phyloP scores from a whole-genome alignment of 441 rosid genomes.

The Populus hybrid region DNA sequence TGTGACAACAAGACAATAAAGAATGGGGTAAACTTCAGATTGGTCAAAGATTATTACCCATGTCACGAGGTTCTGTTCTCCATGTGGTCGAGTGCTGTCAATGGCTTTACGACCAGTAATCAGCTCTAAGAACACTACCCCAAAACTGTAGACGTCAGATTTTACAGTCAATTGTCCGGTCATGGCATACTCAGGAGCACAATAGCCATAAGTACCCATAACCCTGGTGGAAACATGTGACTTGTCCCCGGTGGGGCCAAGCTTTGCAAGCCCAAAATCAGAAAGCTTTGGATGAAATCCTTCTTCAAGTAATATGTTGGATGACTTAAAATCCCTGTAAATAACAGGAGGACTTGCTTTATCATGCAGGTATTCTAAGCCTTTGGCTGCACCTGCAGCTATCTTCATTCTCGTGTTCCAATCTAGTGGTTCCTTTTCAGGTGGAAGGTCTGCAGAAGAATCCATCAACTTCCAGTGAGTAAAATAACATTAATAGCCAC shows the following conservation, averaged over 20 bases:
- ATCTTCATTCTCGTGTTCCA: slow-evolving; percentile 57
- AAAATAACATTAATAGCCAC: neutral
- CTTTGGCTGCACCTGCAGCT: slow-evolving; percentile 74
- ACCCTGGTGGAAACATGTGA: slow-evolving; percentile 36
- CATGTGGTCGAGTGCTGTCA: slow-evolving; percentile 54
- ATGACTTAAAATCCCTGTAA: slow-evolving; percentile 90
- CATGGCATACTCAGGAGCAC: no score
- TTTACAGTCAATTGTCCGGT: no score
- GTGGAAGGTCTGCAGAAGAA: slow-evolving; percentile 63
- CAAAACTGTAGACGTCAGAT: slow-evolving; percentile 74
- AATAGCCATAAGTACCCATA: no score
- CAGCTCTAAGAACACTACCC: slow-evolving; percentile 89
- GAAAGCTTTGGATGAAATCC: slow-evolving; percentile 96
- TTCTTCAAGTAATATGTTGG: slow-evolving; percentile 85
- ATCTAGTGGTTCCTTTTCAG: slow-evolving; percentile 77
- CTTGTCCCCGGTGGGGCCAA: slow-evolving; percentile 94
- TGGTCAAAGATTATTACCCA: slow-evolving; percentile 51
- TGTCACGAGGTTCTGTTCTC: slow-evolving; percentile 39
- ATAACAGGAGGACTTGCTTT: slow-evolving; percentile 97
- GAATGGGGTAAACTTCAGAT: neutral
- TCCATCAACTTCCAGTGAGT: slow-evolving; percentile 6
- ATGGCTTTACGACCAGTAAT: slow-evolving; percentile 95
- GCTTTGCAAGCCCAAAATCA: slow-evolving; percentile 96
- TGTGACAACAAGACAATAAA: neutral
- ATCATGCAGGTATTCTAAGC: slow-evolving; percentile 87